Base-by-base conservation (phyloP, 345 rosid species). In the Excoecaria cochinchinensis region DNA sequence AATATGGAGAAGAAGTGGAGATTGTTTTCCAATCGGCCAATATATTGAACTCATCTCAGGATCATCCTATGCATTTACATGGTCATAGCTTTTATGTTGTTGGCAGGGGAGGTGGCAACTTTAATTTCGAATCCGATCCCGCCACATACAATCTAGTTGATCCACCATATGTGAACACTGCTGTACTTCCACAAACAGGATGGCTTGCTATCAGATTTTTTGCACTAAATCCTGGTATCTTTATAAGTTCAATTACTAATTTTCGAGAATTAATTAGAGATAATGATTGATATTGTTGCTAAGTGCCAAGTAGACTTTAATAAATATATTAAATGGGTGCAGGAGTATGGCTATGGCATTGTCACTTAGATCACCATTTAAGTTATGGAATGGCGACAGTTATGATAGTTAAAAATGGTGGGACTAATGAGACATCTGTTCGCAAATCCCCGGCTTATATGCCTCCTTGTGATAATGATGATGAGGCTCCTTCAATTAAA, bases 11-110 rank as follows among this genome's bases (percentile, higher is more conserved):
- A 7, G 76, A 24, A 4, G 89, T 86, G 0, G 89, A 86, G 38
- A 76, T 86, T 3, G 82, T 86, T 14, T 72, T 67, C n/a, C 89
- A 86, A 72, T 78, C 83, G 48, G 79, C 86, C 9, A 84, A 84
- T 71, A n/a, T n/a, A 66, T n/a, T 84, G 1, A 52, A 70, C 0
- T 67, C 77, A 1, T 60, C 77, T 3, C 60, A 52, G 44, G 67
- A 78, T 69, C 89, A 86, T 70, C 89, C 89, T 0, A 78, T 86
- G 77, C 89, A 86, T 77, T 47, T 84, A 1, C 89, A 86, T 38
- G 89, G 87, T 3, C 73, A 50, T 53, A 82, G 78, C 73, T 82
- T 86, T 82, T 86, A 80, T 63, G 69, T 86, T 67, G 86, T 86
- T 6, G 89, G 89, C 1, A 50, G 19, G 4, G 87, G 83, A 9